Conservation (phyloP, 2,329 filamentous ascomycete species). For the Phoma sp. region DNA sequence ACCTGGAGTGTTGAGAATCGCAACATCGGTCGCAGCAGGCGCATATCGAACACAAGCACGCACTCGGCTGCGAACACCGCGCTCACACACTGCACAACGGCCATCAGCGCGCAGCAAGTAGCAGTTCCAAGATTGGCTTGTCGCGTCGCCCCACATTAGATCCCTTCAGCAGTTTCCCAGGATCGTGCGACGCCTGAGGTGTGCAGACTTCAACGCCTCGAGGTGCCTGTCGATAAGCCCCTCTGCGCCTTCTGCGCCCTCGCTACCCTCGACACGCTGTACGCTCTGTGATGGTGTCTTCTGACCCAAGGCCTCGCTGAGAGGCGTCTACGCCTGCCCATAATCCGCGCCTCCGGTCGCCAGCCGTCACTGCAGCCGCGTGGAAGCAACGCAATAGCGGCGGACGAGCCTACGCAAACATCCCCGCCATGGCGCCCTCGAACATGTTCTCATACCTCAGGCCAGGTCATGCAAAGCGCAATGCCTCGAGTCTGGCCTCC, state of each 20-base stretch:
- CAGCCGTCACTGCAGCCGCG: constrained; percentile 10
- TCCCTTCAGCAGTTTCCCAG: constrained; percentile 10
- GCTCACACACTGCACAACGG: constrained; percentile 3
- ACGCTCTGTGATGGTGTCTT: constrained; percentile 32
- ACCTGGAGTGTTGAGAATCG: constrained; percentile 9
- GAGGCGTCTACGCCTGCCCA: constrained; percentile 31
- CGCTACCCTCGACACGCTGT: neutral
- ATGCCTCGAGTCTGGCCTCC: constrained; percentile 43
- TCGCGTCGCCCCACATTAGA: constrained; percentile 7
- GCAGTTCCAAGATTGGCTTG: neutral
- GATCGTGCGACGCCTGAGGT: constrained; percentile 19
- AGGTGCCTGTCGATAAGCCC: constrained; percentile 7
- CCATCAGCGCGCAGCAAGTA: neutral
- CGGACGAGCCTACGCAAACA: constrained; percentile 20
- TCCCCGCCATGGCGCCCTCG: constrained; percentile 45
- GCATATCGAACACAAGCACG: constrained; percentile 4
- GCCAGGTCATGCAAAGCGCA: constrained; percentile 48
- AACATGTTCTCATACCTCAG: constrained; percentile 51
- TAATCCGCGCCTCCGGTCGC: constrained; percentile 5
- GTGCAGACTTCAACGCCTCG: constrained; percentile 7
- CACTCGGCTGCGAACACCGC: neutral
- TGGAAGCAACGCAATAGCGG: constrained; percentile 25
- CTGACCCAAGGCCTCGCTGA: constrained; percentile 43
- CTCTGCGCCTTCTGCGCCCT: neutral
- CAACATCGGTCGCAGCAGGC: constrained; percentile 10